Conservation (phyloP, 1,284 basidiomycete species). For the Tranzscheliella williamsii region DNA sequence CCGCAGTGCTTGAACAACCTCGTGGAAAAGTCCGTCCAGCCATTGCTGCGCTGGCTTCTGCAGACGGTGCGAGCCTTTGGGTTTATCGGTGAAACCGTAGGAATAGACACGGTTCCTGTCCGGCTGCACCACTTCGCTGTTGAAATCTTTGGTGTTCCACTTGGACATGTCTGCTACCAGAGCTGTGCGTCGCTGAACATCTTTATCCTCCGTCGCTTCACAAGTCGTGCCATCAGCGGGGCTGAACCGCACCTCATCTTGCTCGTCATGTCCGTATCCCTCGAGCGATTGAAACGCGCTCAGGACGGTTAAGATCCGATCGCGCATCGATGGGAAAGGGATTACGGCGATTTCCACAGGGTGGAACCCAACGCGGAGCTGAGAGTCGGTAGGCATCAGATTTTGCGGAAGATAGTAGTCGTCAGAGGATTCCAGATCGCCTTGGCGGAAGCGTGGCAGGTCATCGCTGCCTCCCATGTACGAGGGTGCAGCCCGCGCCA, state of each 20-base stretch:
- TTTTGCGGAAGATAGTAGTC: conserved; percentile 33
- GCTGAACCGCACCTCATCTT: conserved; percentile 15
- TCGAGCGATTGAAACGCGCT: conserved; percentile 35
- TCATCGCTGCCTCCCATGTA: conserved; percentile 26
- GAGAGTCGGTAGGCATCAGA: conserved; percentile 39
- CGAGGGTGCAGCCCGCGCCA: conserved; percentile 16
- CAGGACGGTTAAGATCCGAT: conserved; percentile 29
- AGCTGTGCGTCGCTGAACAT: conserved; percentile 29
- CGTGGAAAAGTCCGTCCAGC: conserved; percentile 33
- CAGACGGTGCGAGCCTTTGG: conserved; percentile 31
- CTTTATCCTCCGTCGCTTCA: neutral
- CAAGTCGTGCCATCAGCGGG: neutral
- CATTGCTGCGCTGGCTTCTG: conserved; percentile 34
- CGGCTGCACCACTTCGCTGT: conserved; percentile 17
- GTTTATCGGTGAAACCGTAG: conserved; percentile 36
- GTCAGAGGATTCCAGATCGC: conserved; percentile 8
- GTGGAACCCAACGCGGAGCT: conserved; percentile 38
- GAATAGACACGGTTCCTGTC: conserved; percentile 30
- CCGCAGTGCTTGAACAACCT: conserved; percentile 25
- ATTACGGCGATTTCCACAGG: conserved; percentile 37
- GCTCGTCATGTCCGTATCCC: conserved; percentile 14
- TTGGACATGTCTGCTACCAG: conserved; percentile 32
- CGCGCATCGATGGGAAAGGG: conserved; percentile 35
- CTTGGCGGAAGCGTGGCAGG: conserved; percentile 30
- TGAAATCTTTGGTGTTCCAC: conserved; percentile 19